phyloP scores from a whole-genome alignment of 2,329 filamentous ascomycete species.

The Myriosclerotinia curreyana region DNA sequence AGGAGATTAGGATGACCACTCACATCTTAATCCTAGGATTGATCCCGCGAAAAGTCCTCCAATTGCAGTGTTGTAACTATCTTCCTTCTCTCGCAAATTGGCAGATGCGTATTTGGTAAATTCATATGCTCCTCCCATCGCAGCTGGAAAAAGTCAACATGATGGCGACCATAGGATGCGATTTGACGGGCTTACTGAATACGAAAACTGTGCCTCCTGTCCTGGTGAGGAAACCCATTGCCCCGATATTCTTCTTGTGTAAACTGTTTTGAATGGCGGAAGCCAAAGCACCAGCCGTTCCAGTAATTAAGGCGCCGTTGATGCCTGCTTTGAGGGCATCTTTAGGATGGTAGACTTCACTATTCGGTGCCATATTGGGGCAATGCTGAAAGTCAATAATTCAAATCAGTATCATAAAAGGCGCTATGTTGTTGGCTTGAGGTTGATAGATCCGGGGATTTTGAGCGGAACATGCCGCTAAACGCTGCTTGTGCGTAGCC shows the following conservation, averaged over 20 bases:
- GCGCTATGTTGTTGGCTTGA: conserved; percentile 25
- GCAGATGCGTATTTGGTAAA: conserved; percentile 64
- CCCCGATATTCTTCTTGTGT: conserved; percentile 75
- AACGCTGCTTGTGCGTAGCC: conserved; percentile 10
- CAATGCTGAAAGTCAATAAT: background rate
- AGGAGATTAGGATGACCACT: conserved; percentile 24
- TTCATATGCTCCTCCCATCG: conserved; percentile 64
- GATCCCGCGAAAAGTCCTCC: conserved; percentile 65
- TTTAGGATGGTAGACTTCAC: conserved; percentile 62
- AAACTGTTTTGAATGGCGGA: conserved; percentile 85
- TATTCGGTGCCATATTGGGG: conserved; percentile 49
- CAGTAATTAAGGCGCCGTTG: conserved; percentile 63
- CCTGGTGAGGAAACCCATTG: conserved; percentile 75
- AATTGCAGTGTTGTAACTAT: conserved; percentile 60
- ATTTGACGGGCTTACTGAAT: conserved; percentile 48
- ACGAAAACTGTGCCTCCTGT: conserved; percentile 70
- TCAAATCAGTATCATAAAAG: background rate
- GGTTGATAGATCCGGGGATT: conserved; percentile 16
- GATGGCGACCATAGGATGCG: background rate
- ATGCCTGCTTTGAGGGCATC: conserved; percentile 69
- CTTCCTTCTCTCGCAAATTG: conserved; percentile 67
- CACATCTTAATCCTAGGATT: conserved; percentile 60
- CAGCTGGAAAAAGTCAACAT: conserved; percentile 47
- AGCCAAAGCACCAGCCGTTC: conserved; percentile 65
- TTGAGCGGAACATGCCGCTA: conserved; percentile 19